phyloP scores from a whole-genome alignment of 106 monocot species.

The Platanthera zijinensis region DNA sequence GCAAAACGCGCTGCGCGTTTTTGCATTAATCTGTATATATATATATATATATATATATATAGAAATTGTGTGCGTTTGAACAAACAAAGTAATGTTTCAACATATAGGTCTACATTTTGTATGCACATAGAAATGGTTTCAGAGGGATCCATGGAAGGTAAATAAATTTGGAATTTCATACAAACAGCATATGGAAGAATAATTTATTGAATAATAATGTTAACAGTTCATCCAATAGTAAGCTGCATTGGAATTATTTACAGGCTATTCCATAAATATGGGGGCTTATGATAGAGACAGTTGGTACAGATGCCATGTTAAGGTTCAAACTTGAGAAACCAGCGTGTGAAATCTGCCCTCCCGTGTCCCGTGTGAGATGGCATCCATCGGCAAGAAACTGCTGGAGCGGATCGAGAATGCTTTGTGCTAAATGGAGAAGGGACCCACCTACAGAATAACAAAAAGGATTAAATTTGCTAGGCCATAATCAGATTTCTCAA shows the following conservation, averaged over 20 bases:
- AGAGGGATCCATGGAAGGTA: neutral
- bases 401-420: constrained; percentile 69
- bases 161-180: neutral
- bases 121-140: neutral
- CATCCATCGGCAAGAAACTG: constrained; percentile 85
- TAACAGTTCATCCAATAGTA: neutral
- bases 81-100: neutral
- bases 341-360: constrained; percentile 45
- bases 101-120: neutral
- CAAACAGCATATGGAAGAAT: neutral
- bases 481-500: neutral
- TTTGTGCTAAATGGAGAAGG: constrained; percentile 48
- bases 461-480: neutral
- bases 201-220: neutral
- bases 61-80: neutral
- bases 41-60: neutral
- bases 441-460: constrained; percentile 43
- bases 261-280: constrained; percentile 82
- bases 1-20: too few species aligned
- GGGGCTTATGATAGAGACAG: constrained; percentile 41
- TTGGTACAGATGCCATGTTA: constrained; percentile 24
- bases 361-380: constrained; percentile 76
- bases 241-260: constrained; percentile 36
- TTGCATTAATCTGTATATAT: too few species aligned
- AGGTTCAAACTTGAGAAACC: constrained; percentile 56